phyloP scores from a whole-genome alignment of 306 rosid genomes.

The Sicyos baderoa region DNA sequence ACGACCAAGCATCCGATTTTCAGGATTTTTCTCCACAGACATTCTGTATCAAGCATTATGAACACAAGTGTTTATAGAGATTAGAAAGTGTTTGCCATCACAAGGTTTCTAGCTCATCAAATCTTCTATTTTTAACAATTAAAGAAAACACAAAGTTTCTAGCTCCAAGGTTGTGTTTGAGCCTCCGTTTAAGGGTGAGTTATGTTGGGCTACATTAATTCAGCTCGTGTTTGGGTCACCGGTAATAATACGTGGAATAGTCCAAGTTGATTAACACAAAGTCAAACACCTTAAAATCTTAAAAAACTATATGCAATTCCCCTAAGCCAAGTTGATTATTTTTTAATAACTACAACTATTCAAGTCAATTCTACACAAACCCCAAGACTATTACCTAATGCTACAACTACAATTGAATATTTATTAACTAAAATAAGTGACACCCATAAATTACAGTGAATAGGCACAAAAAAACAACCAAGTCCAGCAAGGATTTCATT shows the following conservation, averaged over 20 bases:
- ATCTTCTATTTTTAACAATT: neutral
- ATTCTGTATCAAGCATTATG: conserved; percentile 32
- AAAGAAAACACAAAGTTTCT: neutral
- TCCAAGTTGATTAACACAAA: neutral
- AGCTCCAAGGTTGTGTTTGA: neutral
- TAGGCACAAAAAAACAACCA: neutral
- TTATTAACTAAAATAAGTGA: neutral
- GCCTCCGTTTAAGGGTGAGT: too few relatives aligned
- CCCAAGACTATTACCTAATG: too few relatives aligned
- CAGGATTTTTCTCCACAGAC: conserved; percentile 66
- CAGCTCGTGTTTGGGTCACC: too few relatives aligned
- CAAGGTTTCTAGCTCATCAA: neutral
- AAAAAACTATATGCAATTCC: neutral
- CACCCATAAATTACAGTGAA: neutral
- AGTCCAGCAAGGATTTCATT: neutral
- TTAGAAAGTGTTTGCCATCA: neutral
- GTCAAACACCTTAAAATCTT: neutral
- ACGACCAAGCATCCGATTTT: conserved; percentile 67
- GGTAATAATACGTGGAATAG: too few relatives aligned
- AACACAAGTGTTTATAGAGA: neutral
- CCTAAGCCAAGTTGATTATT: neutral
- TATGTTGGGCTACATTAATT: too few relatives aligned
- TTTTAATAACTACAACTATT: neutral
- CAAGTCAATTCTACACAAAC: neutral
- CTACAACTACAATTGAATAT: neutral